Conservation (phyloP, 2,329 filamentous ascomycete genomes). For the Aspergillus sp. region DNA sequence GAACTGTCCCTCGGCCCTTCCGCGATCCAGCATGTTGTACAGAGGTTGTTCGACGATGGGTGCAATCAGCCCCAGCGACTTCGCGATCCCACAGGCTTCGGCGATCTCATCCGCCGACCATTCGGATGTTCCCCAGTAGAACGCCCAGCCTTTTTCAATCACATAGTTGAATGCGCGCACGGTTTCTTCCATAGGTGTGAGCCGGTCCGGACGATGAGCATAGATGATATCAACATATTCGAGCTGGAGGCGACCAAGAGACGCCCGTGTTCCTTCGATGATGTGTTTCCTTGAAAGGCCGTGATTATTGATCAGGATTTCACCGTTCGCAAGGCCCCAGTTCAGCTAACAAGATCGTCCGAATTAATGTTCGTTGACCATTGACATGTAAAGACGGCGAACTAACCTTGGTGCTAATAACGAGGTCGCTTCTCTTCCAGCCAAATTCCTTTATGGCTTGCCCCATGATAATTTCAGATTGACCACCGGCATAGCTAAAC, state of each 20-base stretch:
- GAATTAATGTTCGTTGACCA: too few species aligned
- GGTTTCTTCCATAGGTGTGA: conserved; percentile 69
- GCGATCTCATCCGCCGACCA: conserved; percentile 68
- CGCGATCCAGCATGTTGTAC: conserved; percentile 64
- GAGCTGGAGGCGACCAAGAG: conserved; percentile 61
- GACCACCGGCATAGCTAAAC: conserved; percentile 49
- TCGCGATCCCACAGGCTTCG: conserved; percentile 61
- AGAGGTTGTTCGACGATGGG: conserved; percentile 57
- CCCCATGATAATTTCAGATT: conserved; percentile 57
- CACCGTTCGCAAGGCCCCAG: conserved; percentile 53
- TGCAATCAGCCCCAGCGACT: conserved; percentile 60
- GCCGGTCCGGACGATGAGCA: conserved; percentile 67
- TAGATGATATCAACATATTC: conserved; percentile 71
- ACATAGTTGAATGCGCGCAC: conserved; percentile 71
- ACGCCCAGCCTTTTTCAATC: conserved; percentile 66
- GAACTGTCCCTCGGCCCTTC: conserved; percentile 64
- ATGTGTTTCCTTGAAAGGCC: conserved; percentile 71
- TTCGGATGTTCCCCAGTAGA: conserved; percentile 72
- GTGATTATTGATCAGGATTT: conserved; percentile 64
- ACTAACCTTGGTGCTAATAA: conserved; percentile 36
- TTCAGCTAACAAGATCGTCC: not conserved
- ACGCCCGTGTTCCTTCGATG: conserved; percentile 62
- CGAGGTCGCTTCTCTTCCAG: conserved; percentile 57
- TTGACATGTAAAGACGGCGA: not conserved
- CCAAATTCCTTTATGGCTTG: conserved; percentile 56